phyloP scores from a whole-genome alignment of 768 basidiomycete genomes.

The Boletus patriciae region DNA sequence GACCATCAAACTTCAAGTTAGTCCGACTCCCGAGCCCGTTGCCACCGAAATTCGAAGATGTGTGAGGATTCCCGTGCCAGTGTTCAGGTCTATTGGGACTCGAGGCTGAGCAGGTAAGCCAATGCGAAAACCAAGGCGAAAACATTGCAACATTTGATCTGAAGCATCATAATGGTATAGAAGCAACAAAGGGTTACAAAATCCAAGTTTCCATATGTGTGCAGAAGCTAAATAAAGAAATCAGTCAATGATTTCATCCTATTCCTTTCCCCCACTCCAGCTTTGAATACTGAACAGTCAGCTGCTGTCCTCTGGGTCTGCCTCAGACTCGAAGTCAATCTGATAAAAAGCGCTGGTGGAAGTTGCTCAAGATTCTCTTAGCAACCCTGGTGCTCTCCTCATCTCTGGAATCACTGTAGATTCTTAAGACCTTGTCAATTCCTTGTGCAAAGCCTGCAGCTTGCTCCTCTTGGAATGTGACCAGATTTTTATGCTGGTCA shows the following conservation, averaged over 20 bases:
- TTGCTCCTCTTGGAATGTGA: constrained; percentile 20
- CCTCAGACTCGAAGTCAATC: too few relatives aligned
- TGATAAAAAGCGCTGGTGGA: constrained; percentile 22
- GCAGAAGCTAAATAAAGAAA: not conserved
- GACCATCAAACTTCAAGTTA: too few relatives aligned
- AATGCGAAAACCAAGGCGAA: not conserved
- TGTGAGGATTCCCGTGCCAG: not conserved
- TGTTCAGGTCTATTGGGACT: not conserved
- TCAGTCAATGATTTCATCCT: not conserved
- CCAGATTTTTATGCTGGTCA: constrained; percentile 18
- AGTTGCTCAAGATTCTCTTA: constrained; percentile 18
- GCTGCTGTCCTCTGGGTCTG: too few relatives aligned
- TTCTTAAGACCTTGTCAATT: not conserved
- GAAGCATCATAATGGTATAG: not conserved
- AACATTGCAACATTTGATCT: not conserved
- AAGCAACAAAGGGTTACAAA: not conserved
- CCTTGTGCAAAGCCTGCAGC: constrained; percentile 6
- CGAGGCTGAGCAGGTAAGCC: not conserved
- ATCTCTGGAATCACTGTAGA: not conserved
- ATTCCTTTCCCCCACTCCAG: not conserved
- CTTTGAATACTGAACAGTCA: not conserved
- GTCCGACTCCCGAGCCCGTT: too few relatives aligned
- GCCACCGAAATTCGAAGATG: not conserved
- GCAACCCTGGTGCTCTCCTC: constrained; percentile 11
- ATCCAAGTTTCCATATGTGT: not conserved